A percentile compares a stretch with the other conserved stretches of the same genome.
phyloP scores from a whole-genome alignment of 2,329 filamentous ascomycete genomes.

The Aureobasidium lini region DNA sequence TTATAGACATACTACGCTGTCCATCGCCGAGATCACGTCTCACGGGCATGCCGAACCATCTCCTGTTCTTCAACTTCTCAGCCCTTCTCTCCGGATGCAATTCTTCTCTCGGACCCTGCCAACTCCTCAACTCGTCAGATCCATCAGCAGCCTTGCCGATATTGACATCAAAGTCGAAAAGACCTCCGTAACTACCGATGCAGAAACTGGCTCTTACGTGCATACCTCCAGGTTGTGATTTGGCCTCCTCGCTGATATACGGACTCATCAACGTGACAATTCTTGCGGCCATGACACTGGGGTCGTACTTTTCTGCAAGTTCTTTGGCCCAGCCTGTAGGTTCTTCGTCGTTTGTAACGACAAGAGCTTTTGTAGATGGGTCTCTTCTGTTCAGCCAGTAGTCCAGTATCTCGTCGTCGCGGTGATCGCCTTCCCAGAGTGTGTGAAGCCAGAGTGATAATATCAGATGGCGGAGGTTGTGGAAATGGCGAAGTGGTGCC shows the following conservation, averaged over 20 bases:
- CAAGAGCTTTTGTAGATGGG: constrained; percentile 32
- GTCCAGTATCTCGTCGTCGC: constrained; percentile 37
- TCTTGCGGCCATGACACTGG: constrained; percentile 33
- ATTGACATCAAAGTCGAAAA: constrained; percentile 40
- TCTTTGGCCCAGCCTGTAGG: constrained; percentile 36
- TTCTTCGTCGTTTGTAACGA: constrained; percentile 23
- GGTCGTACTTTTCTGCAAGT: constrained; percentile 33
- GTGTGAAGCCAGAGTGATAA: constrained; percentile 38
- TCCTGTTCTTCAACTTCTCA: constrained; percentile 35
- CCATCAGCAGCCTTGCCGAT: constrained; percentile 28
- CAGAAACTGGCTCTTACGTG: constrained; percentile 40
- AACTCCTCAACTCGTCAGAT: constrained; percentile 33
- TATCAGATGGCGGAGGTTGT: constrained; percentile 35
- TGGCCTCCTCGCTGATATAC: constrained; percentile 34
- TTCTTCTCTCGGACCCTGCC: constrained; percentile 38
- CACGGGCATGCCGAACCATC: constrained; percentile 32
- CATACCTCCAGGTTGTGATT: constrained; percentile 33
- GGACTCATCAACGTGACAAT: constrained; percentile 34
- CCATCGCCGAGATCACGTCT: background rate
- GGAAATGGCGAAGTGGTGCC: constrained; percentile 33
- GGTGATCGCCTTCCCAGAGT: constrained; percentile 30
- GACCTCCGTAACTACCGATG: constrained; percentile 32
- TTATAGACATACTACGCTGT: background rate
- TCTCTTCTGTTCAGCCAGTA: constrained; percentile 38
- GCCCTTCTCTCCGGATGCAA: constrained; percentile 33